phyloP scores from a whole-genome alignment of 192 early-diverging fungal genomes.

The Gamsiella multidivaricata region DNA sequence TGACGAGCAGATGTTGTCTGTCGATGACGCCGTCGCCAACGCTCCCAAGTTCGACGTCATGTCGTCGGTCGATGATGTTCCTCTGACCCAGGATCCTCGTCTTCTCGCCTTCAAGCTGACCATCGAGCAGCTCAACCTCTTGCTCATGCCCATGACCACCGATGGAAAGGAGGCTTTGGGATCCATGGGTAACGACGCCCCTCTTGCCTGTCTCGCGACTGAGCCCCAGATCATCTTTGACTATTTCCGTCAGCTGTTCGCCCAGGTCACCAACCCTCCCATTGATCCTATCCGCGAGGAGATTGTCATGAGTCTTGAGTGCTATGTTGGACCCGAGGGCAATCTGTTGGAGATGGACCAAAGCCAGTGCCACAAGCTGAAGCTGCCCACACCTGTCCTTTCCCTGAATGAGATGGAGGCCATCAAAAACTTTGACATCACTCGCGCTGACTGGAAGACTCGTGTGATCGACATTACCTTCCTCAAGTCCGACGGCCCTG shows the following conservation, averaged over 20 bases:
- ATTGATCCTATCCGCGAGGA: slow-evolving; percentile 99
- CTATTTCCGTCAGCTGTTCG: slow-evolving; percentile 98
- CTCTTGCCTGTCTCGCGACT: slow-evolving; percentile 90
- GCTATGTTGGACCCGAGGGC: slow-evolving; percentile 94
- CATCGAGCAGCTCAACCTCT: slow-evolving; percentile 90
- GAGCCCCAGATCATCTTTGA: slow-evolving; percentile 93
- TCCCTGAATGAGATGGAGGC: slow-evolving; percentile 84
- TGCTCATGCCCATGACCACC: slow-evolving; percentile 86
- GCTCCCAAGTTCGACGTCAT: slow-evolving; percentile 46
- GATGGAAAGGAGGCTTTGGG: slow-evolving; percentile 97
- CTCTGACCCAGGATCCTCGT: slow-evolving; percentile 81
- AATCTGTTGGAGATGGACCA: slow-evolving; percentile 91
- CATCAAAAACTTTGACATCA: slow-evolving; percentile 74
- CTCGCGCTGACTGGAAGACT: slow-evolving; percentile 82
- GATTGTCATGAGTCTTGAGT: slow-evolving; percentile 96
- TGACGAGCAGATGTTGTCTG: slow-evolving; percentile 79
- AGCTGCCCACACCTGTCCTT: slow-evolving; percentile 89
- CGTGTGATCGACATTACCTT: slow-evolving; percentile 90
- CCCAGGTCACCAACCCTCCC: slow-evolving; percentile 98
- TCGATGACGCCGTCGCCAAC: slow-evolving; percentile 69
- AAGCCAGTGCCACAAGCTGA: slow-evolving; percentile 81
- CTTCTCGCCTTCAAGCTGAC: slow-evolving; percentile 92
- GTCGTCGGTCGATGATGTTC: slow-evolving; percentile 64
- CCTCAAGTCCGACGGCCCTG: slow-evolving; percentile 75
- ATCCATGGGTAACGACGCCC: slow-evolving; percentile 98